Evolutionary conservation across 1,139 yeast species (phyloP).

Genomic region (Saccharomyces pastorianus): DNA sequence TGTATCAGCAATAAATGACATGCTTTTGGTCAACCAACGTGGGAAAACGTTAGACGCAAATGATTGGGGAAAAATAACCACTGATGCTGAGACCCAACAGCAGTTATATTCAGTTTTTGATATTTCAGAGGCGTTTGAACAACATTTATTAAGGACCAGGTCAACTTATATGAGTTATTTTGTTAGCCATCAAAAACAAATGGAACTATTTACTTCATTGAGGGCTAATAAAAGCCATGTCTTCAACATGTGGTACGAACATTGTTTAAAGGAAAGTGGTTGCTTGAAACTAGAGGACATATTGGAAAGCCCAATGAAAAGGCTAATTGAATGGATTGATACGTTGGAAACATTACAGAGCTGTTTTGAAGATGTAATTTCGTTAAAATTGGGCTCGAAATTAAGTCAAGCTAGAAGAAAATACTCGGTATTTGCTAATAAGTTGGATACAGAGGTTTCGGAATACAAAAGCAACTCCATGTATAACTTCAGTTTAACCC

Average conservation of each 20-base stretch:
- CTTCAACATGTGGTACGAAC: conserved; percentile 24
- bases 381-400: not conserved
- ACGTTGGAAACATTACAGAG: conserved; percentile 10
- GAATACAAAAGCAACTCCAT: conserved; percentile 15
- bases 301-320: conserved; percentile 19
- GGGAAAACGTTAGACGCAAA: conserved; percentile 6
- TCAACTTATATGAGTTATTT: conserved; percentile 30
- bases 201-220: conserved; percentile 17
- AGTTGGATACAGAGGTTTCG: conserved; percentile 10
- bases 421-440: conserved; percentile 11
- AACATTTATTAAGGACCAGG: conserved; percentile 27
- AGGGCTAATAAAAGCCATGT: conserved; percentile 6
- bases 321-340: conserved; percentile 18
- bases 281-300: conserved; percentile 17
- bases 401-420: not conserved
- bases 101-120: conserved; percentile 13
- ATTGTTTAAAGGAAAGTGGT: conserved; percentile 19
- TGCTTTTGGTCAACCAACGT: conserved; percentile 4
- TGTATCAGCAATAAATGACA: conserved; percentile 16
- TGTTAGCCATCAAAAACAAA: conserved; percentile 22
- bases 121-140: conserved; percentile 26
- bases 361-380: conserved; percentile 1
- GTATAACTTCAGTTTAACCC: conserved; percentile 21
- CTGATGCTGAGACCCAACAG: conserved; percentile 6
- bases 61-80: conserved; percentile 11